Evolutionary conservation across 768 basidiomycete species (phyloP), one percentile per base, ranked within the genome.

Genomic region (Gautieria morchelliformis): DNA sequence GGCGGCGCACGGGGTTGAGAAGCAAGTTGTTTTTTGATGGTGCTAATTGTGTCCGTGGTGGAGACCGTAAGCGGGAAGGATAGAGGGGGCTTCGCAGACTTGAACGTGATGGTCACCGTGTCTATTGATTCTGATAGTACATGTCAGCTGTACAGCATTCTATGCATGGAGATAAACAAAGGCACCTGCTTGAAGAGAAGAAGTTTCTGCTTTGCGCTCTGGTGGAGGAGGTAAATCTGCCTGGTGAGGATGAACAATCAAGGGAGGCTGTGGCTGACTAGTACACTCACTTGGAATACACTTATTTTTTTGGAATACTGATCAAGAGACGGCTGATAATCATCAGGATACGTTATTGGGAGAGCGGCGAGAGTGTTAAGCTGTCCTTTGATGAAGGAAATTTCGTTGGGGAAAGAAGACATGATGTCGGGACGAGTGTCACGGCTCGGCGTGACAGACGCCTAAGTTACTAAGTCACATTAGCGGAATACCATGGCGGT

Each of bases 31-130:
- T 77, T 66, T 70, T 98, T 99, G 69, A 97, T 82, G 46, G 82
- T 68, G 42, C 80, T 71, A 70, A 99, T 82, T 52, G 92, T 80
- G 68, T 96, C 91, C n/a, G 91, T 86, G 37, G 82, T 80, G 49
- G 84, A 81, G 12, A 90, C 79, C 48, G 81, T 68, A 61, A 98
- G 76, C 30, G 82, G 76, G 73, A 88, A 87, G 0, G 85, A 73
- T 48, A 84, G 78, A 22, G 90, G 74, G 0, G 96, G 96, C 67
- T 98, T 98, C 65, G 83, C 75, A 49, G 91, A 96, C 72, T 96
- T 97, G 78, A 99, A 83, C 52, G 82, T 87, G 63, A 99, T 71
- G 20, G 74, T 75, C 63, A 97, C 71, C 32, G 80, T 70, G 52
- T 77, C 72, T 65, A 56, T 49, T 14, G 49, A 58, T 55, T 57